A percentile compares a stretch with the other conserved stretches of the same genome.
Evolutionary conservation across 352 stramenopile genomes (phyloP).

Genomic region (Phytophthora vignae): DNA sequence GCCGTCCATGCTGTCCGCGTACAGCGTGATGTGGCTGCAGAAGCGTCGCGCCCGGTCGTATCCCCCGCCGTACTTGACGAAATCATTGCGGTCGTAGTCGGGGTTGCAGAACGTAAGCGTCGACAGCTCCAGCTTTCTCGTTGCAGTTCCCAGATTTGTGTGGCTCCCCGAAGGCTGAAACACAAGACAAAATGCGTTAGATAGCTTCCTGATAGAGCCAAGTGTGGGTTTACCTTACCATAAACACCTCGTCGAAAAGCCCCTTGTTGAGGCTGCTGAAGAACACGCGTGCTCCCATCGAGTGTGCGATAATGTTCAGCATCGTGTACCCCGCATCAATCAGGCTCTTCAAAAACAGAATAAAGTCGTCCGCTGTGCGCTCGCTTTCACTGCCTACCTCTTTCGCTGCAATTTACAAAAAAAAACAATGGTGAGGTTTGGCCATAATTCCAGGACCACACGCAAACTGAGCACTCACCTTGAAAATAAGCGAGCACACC

Average conservation of each 20-base stretch:
- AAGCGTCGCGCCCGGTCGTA: conserved; percentile 69
- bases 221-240: conserved; percentile 23
- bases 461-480: conserved; percentile 24
- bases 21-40: conserved; percentile 74
- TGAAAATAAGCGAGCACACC: conserved; percentile 68
- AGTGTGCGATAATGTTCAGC: conserved; percentile 73
- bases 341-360: conserved; percentile 62
- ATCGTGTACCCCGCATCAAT: conserved; percentile 70
- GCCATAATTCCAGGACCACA: background rate
- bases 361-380: conserved; percentile 50
- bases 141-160: background rate
- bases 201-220: background rate
- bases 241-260: conserved; percentile 53
- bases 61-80: conserved; percentile 57
- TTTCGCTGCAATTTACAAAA: conserved; percentile 41
- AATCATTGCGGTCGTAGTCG: conserved; percentile 77
- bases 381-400: conserved; percentile 53
- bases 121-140: conserved; percentile 43
- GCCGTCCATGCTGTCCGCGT: conserved; percentile 75
- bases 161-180: conserved; percentile 30
- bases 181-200: background rate
- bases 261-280: conserved; percentile 59
- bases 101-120: conserved; percentile 84
- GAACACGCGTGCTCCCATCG: conserved; percentile 71
- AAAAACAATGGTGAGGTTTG: conserved; percentile 1